Evolutionary conservation across 441 rosid genomes (phyloP), one percentile per base, ranked within the genome.

Genomic region (Gossypium gossypioides): DNA sequence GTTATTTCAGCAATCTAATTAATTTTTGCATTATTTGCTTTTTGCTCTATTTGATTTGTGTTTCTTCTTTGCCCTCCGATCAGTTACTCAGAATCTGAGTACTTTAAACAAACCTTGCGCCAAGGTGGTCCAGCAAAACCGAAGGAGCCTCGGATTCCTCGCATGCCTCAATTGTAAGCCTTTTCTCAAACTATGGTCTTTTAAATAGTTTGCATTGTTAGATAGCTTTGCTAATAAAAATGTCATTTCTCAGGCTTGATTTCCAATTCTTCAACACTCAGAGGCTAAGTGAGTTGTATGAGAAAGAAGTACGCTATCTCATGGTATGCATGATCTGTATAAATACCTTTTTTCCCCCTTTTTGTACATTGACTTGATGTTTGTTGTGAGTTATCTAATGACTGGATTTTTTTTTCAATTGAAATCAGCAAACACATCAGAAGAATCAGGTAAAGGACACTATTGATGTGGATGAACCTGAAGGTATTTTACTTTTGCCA

Each of bases 71-170:
- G 48, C 15, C 29, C 75, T 64, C 76, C 56, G 29, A 70, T 68
- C 77, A 93, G 99, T 81, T 96, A 96, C 84, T 96, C 99, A 16
- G 97, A 96, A 84, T 90, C 97, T 73, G 97, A 96, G 32, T 93
- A 96, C 86, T 93, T 91, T 51, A 96, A 91, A 86, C 98, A 96
- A 88, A 93, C 97, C 69, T 76, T 93, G 91, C 93, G 98, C 54
- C 97, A 93, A 89, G 94, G 97, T 71, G 98, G 87, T 79, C 97
- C 93, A 40, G 84, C 97, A 62, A 96, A 96, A 85, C 97, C 99
- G 10, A 91, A 87, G 76, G 99, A 96, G 77, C 99, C 98, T 76
- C 89, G 98, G 73, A 93, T 96, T 80, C 99, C 99, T 62, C 97
- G 99, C 76, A 96, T 93, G 99, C 99, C 98, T 29, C 98, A 89